These are phyloP conservation scores for Penicillium desertorum DNA, from an alignment of 495 filamentous ascomycete genomes.

Conservation along the genomic window DNA sequence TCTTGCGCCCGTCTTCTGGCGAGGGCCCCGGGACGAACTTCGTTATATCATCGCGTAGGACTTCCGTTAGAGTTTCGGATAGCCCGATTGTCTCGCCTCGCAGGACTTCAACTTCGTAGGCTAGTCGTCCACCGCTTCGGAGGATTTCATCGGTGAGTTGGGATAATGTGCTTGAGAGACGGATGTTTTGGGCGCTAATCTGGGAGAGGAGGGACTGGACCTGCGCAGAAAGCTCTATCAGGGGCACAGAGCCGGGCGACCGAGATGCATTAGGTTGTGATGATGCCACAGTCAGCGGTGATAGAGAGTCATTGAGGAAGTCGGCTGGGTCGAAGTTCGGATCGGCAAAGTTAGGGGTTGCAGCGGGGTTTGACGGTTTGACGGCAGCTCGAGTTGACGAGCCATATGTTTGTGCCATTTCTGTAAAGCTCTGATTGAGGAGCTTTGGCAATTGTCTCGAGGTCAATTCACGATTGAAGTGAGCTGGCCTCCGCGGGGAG, in stretches of 20 bases:
- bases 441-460: neutral
- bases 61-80: constrained; percentile 72
- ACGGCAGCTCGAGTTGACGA: constrained; percentile 16
- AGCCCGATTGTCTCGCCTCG: constrained; percentile 79
- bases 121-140: constrained; percentile 76
- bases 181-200: constrained; percentile 81
- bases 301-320: constrained; percentile 77
- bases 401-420: constrained; percentile 25
- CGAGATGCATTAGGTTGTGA: constrained; percentile 43
- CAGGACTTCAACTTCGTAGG: constrained; percentile 92
- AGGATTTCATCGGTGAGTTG: constrained; percentile 93
- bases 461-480: neutral
- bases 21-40: constrained; percentile 63
- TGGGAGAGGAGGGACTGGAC: constrained; percentile 82
- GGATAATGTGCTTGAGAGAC: constrained; percentile 79
- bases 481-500: constrained; percentile 16
- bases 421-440: neutral
- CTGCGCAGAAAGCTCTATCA: constrained; percentile 75
- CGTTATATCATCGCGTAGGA: constrained; percentile 63
- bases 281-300: constrained; percentile 49
- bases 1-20: constrained; percentile 9
- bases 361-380: constrained; percentile 38
- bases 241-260: constrained; percentile 54
- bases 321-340: constrained; percentile 75
- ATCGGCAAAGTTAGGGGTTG: constrained; percentile 63